Evolutionary conservation across 768 basidiomycete species (phyloP).

Genomic region (Naematelia encephala): DNA sequence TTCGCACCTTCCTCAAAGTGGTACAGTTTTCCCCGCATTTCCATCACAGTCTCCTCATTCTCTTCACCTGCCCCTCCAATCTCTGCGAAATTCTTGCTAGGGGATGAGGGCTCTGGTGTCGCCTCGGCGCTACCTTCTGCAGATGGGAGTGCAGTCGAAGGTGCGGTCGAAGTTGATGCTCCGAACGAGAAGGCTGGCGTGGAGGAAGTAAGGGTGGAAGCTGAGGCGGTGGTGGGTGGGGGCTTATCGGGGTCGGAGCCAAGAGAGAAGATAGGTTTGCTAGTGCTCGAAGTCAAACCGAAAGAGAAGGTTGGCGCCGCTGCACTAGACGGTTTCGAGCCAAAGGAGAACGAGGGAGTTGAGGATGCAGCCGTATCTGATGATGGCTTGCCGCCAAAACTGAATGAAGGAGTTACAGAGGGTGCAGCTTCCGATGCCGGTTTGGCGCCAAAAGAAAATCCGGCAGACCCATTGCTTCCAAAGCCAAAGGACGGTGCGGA

Average conservation of each 20-base stretch:
- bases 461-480: conserved; percentile 3
- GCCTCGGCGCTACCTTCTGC: conserved; percentile 8
- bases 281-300: not conserved
- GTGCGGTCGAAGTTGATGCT: conserved; percentile 1
- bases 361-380: not conserved
- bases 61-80: conserved; percentile 39
- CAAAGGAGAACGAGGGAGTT: conserved; percentile 7
- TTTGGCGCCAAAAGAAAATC: conserved; percentile 26
- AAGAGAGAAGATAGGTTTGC: not conserved
- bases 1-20: conserved; percentile 23
- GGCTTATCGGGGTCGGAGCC: not conserved
- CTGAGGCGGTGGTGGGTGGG: not conserved
- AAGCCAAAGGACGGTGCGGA: conserved; percentile 20
- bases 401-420: conserved; percentile 2
- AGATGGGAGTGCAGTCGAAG: conserved; percentile 2
- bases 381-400: conserved; percentile 7
- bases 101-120: conserved; percentile 7
- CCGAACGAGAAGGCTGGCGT: conserved; percentile 9
- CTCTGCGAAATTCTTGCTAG: conserved; percentile 35
- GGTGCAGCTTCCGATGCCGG: conserved; percentile 8
- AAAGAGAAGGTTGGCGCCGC: conserved; percentile 10
- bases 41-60: conserved; percentile 37
- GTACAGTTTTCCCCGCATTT: conserved; percentile 33
- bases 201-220: conserved; percentile 1
- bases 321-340: not conserved